Base-by-base conservation (phyloP, 2,329 filamentous ascomycete genomes). In the Fusarium chuoi region DNA sequence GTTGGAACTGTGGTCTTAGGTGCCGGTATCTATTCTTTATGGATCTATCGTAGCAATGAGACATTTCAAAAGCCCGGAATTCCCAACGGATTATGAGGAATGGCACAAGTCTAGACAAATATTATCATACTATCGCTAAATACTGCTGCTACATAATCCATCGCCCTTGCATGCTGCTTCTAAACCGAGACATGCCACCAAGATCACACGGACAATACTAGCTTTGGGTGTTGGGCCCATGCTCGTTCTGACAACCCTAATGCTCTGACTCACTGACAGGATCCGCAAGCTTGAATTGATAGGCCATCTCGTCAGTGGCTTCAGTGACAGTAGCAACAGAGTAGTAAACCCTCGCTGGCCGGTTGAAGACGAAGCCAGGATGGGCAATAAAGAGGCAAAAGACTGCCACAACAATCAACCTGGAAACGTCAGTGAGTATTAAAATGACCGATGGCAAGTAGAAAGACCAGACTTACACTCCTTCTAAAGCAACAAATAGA, bases 401-500 rank as follows among this genome's bases (percentile, higher is more conserved):
- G 12, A 70, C 42, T 4, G 74, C 65, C 15, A 74, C 38, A 15
- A 60, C 57, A 35, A 75, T 70, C 9, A 76, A 65, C 15, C 74
- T 76, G 7, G 15, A 7, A 10, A 13, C 6, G n/a, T 1, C 2
- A 22, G 15, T 30, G 7, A 41, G 26, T n/a, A 20, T 38, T 0
- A 8, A 7, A 14, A 5, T 5, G 5, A n/a, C 9, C 17, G 2
- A 26, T 12, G 5, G 7, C 15, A 17, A 6, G 18, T 14, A 8
- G 2, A n/a, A 15, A 3, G 6, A 42, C 10, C 17, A 38, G 4
- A 73, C 78, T 69, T 51, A 79, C 77, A 71, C 65, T 51, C 83
- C 84, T 76, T 87, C 86, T 6, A 87, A 70, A 0, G 73, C 82
- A 54, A 87, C 85, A 64, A 87, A 87, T 3, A 83, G 72, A 0